Evolutionary conservation across 441 rosid species (phyloP).

Genomic region (Flueggea neowawraea): DNA sequence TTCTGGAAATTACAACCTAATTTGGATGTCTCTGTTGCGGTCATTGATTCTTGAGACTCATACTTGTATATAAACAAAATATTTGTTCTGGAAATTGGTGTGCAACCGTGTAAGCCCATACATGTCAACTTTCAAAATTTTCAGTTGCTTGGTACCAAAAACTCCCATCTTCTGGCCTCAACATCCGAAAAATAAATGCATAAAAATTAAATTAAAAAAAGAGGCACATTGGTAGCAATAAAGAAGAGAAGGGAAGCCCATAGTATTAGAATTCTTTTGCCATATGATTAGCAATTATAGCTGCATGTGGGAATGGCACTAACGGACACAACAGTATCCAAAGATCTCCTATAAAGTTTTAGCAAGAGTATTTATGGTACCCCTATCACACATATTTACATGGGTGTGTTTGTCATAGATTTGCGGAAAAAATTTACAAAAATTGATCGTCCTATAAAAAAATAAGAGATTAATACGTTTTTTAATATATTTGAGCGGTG

Average conservation of each 20-base stretch:
- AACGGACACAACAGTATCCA: slow-evolving; percentile 18
- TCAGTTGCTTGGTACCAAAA: background rate
- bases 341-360: background rate
- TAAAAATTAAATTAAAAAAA: background rate
- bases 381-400: too few species aligned
- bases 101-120: background rate
- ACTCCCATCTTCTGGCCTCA: slow-evolving; percentile 11
- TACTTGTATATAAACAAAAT: too few species aligned
- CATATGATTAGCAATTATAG: slow-evolving; percentile 21
- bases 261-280: background rate
- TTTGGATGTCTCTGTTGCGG: too few species aligned
- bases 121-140: background rate
- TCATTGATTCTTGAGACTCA: too few species aligned
- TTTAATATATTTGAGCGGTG: too few species aligned
- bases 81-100: too few species aligned
- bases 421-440: too few species aligned
- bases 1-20: too few species aligned
- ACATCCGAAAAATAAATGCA: background rate
- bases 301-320: slow-evolving; percentile 18
- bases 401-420: too few species aligned
- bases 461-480: too few species aligned
- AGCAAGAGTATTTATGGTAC: too few species aligned
- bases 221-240: slow-evolving; percentile 9
- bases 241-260: slow-evolving; percentile 25
- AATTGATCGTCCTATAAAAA: too few species aligned